Base-by-base conservation (phyloP, 176 grass and related monocot genomes). In the Juncus effusus region DNA sequence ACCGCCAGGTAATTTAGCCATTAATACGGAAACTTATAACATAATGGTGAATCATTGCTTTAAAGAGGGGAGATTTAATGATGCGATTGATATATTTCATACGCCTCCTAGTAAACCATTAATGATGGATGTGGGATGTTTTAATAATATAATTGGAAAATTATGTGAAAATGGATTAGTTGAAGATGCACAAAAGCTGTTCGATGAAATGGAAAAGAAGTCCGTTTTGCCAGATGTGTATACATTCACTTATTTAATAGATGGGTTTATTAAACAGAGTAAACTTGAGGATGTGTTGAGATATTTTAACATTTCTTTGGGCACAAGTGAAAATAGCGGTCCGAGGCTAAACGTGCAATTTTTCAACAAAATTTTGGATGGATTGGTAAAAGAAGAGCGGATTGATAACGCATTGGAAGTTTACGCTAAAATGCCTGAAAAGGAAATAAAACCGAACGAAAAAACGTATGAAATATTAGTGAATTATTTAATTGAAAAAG, bases 21-120 rank as follows among this genome's bases (percentile, higher is more conserved):
- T 86, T 28, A 86, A 86, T 2, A 81, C 84, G 0, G 84, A 75
- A 40, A 81, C 84, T 42, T 86, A 86, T 40, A 82, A 86, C 16
- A 72, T 86, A 7, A 82, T 86, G 84, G 79, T 86, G 51, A 86
- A 86, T 42, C 84, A 82, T 38, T 86, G 84, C 65, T 78, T 86
- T 60, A 82, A 70, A 37, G 84, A 86, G 63, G 84, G 74, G 16
- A 86, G 77, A 74, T 82, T 86, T 59, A 54, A 74, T 14, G 74
- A 86, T 40, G 79, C 84, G 3, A 78, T 86, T 42, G 69, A 81
- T 64, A 74, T 75, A 3, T 86, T 86, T 51, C 84, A 78, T 40
- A 71, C 74, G 0, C 65, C 75, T 65, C 76, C 76, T 10, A 77
- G 53, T 38, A 86, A 86, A 63, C 70, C 79, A 1, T 72, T 77